These are phyloP conservation scores for Amyloporia xantha DNA, from an alignment of 768 basidiomycete genomes.

Conservation along the genomic window DNA sequence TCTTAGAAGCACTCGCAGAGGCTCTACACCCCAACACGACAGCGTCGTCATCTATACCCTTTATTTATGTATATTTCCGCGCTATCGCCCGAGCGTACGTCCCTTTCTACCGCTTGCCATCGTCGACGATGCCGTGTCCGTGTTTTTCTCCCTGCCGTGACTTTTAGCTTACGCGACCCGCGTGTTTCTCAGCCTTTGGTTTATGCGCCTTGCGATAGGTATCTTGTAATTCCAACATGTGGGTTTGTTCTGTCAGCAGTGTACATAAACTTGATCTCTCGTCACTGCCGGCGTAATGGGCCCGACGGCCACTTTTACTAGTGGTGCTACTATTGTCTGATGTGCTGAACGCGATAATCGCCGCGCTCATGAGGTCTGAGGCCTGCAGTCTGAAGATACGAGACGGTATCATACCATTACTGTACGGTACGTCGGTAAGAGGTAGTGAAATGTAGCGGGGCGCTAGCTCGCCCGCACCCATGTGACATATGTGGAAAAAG, in stretches of 20 bases:
- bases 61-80: background rate
- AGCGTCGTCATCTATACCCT: background rate
- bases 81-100: background rate
- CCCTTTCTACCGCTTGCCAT: background rate
- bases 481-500: background rate
- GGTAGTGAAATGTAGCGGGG: background rate
- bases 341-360: no score
- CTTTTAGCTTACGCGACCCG: background rate
- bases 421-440: background rate
- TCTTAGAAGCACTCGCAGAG: no score
- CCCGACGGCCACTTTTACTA: no score
- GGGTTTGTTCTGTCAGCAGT: no score
- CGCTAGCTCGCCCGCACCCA: no score
- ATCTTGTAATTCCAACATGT: background rate
- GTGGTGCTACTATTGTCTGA: no score
- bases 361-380: no score
- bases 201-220: background rate
- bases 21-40: background rate
- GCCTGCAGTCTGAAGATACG: no score
- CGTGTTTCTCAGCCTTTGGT: background rate
- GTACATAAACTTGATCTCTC: no score
- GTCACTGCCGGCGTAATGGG: no score
- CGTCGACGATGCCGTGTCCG: background rate
- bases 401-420: background rate
- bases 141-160: background rate